A percentile compares a stretch with the other conserved stretches of the same genome.
These are phyloP conservation scores for Kodamaea kaohsiungensis DNA, from an alignment of 805 yeast species.

Conservation along the genomic window DNA sequence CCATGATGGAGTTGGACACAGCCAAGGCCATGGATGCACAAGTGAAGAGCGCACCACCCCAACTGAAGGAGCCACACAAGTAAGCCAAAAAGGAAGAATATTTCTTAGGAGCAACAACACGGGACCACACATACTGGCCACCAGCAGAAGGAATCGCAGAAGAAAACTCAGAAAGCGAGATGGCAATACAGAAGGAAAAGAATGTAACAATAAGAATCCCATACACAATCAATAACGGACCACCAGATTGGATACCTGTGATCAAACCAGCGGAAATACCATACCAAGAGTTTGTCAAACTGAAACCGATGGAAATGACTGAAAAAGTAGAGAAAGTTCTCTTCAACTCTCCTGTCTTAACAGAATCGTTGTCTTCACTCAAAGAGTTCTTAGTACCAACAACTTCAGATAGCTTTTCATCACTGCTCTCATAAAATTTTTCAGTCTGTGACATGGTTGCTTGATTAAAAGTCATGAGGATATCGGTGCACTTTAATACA, in stretches of 20 bases:
- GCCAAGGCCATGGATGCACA: conserved; percentile 40
- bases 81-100: conserved; percentile 40
- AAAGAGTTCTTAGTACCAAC: conserved; percentile 1
- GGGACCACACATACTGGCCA: conserved; percentile 46
- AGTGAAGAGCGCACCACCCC: conserved; percentile 46
- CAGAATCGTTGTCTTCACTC: conserved; percentile 4
- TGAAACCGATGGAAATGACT: conserved; percentile 42
- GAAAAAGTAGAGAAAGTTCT: conserved; percentile 42
- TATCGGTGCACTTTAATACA: background rate
- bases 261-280: conserved; percentile 42
- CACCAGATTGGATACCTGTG: conserved; percentile 44
- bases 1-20: conserved; percentile 37
- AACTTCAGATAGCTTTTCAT: conserved; percentile 4
- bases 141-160: conserved; percentile 44
- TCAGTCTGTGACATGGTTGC: conserved; percentile 8
- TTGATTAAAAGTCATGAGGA: background rate
- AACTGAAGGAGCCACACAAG: conserved; percentile 41
- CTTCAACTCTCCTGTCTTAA: conserved; percentile 23
- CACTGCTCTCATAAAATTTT: conserved; percentile 1
- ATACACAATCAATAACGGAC: conserved; percentile 41
- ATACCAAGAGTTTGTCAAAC: conserved; percentile 45
- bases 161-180: conserved; percentile 40
- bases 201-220: conserved; percentile 41
- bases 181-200: conserved; percentile 38
- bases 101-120: conserved; percentile 39